A percentile compares a stretch with the other conserved stretches of the same genome.
Evolutionary conservation across 495 filamentous ascomycete genomes (phyloP).

Genomic region (Cryomyces antarcticus): DNA sequence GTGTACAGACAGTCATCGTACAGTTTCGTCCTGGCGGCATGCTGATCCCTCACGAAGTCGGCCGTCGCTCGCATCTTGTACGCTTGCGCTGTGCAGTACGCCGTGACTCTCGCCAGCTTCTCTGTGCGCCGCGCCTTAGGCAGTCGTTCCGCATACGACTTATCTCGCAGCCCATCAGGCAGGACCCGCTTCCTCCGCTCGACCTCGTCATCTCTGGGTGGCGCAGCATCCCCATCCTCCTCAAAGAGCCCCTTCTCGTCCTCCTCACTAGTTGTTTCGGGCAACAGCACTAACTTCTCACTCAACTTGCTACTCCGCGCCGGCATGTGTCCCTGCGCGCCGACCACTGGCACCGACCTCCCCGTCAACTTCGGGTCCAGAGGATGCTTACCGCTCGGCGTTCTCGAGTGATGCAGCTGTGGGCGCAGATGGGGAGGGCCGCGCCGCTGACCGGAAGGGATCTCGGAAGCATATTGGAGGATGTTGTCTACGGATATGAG

Average conservation of each 20-base stretch:
- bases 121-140: conserved; percentile 76
- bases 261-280: conserved; percentile 40
- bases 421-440: conserved; percentile 41
- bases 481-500: conserved; percentile 93
- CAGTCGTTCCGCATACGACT: conserved; percentile 86
- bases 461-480: conserved; percentile 81
- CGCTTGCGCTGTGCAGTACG: conserved; percentile 88
- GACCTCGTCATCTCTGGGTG: conserved; percentile 65
- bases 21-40: conserved; percentile 90
- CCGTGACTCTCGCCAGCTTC: conserved; percentile 75
- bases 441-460: conserved; percentile 84
- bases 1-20: conserved; percentile 97
- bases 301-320: conserved; percentile 77
- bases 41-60: conserved; percentile 68
- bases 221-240: conserved; percentile 34
- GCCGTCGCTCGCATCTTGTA: conserved; percentile 74
- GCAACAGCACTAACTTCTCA: conserved; percentile 88
- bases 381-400: conserved; percentile 24
- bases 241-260: conserved; percentile 23
- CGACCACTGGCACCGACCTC: conserved; percentile 7
- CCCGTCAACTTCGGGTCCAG: conserved; percentile 22
- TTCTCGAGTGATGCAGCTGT: conserved; percentile 15
- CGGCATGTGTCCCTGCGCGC: conserved; percentile 32
- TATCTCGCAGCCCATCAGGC: conserved; percentile 38
- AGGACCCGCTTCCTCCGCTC: conserved; percentile 22